Percentiles rank a stretch among this genome's conserved stretches.
phyloP scores from a whole-genome alignment of 441 rosid species.

The Viola pubescens region DNA sequence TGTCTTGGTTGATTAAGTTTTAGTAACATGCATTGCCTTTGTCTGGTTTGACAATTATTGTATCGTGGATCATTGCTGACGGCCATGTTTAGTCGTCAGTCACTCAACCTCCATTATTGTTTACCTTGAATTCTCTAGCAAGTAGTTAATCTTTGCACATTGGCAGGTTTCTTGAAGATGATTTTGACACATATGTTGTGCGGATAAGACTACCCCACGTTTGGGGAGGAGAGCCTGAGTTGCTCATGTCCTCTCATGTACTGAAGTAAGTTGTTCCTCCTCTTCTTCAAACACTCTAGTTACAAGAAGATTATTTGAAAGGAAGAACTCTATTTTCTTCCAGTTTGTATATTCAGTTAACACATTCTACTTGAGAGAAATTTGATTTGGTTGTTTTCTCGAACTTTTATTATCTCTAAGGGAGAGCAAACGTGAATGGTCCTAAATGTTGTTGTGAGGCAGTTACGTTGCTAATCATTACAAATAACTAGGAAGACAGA shows the following conservation, averaged over 20 bases:
- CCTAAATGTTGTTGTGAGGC: too few species aligned
- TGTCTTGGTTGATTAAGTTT: not conserved
- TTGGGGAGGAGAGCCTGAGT: slow-evolving; percentile 83
- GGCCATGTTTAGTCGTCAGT: not conserved
- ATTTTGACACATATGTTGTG: slow-evolving; percentile 46
- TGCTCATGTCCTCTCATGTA: slow-evolving; percentile 69
- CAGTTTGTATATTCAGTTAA: too few species aligned
- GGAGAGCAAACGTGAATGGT: too few species aligned
- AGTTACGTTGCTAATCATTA: too few species aligned
- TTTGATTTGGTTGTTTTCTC: too few species aligned
- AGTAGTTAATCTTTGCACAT: slow-evolving; percentile 6
- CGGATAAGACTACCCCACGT: slow-evolving; percentile 58
- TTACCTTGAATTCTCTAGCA: not conserved
- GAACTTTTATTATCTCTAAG: too few species aligned
- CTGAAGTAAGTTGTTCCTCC: slow-evolving; percentile 30
- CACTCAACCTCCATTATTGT: not conserved
- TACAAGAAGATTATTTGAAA: too few species aligned
- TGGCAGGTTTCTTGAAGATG: slow-evolving; percentile 59
- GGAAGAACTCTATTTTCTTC: too few species aligned
- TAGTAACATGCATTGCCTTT: not conserved
- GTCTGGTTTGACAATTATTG: not conserved
- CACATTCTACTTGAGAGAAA: too few species aligned
- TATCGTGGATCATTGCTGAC: not conserved
- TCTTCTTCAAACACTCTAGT: not conserved
- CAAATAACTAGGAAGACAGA: too few species aligned